These are phyloP conservation scores for Phanerodontia chrysosporium DNA, from an alignment of 768 basidiomycete species.

Conservation along the genomic window DNA sequence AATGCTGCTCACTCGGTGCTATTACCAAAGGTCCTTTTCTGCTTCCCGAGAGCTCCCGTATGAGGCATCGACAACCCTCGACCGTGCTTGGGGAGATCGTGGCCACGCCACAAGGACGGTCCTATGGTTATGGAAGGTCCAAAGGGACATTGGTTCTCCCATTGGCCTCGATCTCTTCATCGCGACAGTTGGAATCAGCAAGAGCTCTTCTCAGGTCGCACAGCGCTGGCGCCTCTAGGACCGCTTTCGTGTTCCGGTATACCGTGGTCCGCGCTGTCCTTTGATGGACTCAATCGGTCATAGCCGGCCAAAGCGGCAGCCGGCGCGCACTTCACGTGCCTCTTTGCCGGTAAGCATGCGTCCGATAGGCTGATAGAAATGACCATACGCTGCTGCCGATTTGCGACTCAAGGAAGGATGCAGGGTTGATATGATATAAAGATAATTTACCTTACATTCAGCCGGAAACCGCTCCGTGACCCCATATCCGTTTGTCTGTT, in stretches of 20 bases:
- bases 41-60: neutral
- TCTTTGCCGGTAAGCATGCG: too few relatives aligned
- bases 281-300: neutral
- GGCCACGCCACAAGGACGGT: neutral
- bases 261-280: neutral
- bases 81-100: neutral
- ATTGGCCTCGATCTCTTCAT: too few relatives aligned
- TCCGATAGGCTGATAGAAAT: too few relatives aligned
- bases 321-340: neutral
- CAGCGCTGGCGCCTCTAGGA: neutral
- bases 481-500: too few relatives aligned
- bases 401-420: too few relatives aligned
- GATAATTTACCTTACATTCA: too few relatives aligned
- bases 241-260: neutral
- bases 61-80: neutral
- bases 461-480: too few relatives aligned
- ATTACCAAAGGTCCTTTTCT: neutral
- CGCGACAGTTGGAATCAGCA: too few relatives aligned
- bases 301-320: neutral
- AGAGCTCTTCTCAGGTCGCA: neutral
- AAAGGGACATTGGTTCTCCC: neutral
- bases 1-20: neutral
- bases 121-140: neutral
- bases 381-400: too few relatives aligned
- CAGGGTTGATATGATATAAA: too few relatives aligned